phyloP scores from a whole-genome alignment of 257 asterid genomes.

The Salvia rosmarinus region DNA sequence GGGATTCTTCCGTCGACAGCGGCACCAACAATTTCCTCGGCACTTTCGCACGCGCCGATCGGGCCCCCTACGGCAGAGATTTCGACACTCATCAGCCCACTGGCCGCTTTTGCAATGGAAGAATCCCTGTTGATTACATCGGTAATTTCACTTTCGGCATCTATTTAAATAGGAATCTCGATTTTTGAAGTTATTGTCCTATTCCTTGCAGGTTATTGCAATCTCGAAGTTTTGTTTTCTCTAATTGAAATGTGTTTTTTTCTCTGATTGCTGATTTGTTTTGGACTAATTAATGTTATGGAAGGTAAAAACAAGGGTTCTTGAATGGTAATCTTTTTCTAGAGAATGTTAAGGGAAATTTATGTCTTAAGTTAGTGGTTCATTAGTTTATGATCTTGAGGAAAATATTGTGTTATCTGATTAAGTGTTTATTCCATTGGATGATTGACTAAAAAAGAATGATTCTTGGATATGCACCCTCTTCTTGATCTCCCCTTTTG shows the following conservation, averaged over 20 bases:
- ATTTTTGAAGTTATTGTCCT: not conserved
- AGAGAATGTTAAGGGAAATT: not conserved
- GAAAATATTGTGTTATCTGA: not conserved
- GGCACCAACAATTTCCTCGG: slow-evolving; percentile 89
- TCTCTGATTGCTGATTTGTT: too few relatives aligned
- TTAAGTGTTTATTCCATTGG: not conserved
- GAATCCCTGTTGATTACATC: slow-evolving; percentile 88
- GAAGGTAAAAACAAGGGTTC: slow-evolving; percentile 1
- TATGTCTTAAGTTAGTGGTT: not conserved
- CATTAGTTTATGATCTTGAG: not conserved
- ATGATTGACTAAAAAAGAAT: not conserved
- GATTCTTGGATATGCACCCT: too few relatives aligned
- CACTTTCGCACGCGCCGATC: slow-evolving; percentile 90
- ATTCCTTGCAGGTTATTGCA: not conserved
- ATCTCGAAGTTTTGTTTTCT: not conserved
- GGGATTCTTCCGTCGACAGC: slow-evolving; percentile 93
- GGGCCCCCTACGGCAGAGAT: slow-evolving; percentile 90
- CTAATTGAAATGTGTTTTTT: not conserved
- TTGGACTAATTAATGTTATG: not conserved
- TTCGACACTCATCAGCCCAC: slow-evolving; percentile 87
- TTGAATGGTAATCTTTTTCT: slow-evolving; percentile 13
- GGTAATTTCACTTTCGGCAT: slow-evolving; percentile 41
- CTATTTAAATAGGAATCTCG: not conserved
- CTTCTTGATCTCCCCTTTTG: slow-evolving; percentile 24
- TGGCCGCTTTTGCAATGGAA: slow-evolving; percentile 92